Evolutionary conservation across 164 flowering plant genomes (phyloP).

Genomic region (Aristolochia fimbriata): DNA sequence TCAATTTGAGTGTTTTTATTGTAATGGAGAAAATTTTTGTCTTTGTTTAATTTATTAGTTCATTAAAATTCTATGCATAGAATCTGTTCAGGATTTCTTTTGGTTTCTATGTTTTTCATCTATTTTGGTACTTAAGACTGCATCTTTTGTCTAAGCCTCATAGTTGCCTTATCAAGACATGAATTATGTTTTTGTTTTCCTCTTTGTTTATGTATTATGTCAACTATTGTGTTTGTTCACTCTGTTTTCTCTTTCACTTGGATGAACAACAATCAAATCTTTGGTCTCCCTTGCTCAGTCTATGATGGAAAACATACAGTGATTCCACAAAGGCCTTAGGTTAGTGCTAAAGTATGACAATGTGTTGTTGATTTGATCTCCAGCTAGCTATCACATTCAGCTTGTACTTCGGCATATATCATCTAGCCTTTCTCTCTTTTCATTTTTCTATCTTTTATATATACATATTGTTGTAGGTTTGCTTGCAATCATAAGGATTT

Average conservation of each 20-base stretch:
- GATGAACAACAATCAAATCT: conserved; percentile 42
- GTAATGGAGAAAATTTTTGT: too few relatives aligned
- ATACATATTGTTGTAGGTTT: conserved; percentile 24
- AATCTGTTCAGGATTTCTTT: too few relatives aligned
- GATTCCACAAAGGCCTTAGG: conserved; percentile 25
- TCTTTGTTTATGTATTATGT: neutral
- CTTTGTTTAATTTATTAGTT: too few relatives aligned
- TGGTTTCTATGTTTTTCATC: too few relatives aligned
- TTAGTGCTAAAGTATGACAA: conserved; percentile 22
- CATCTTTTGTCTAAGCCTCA: too few relatives aligned
- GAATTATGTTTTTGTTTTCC: neutral
- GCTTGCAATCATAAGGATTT: conserved; percentile 57
- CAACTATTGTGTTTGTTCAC: neutral
- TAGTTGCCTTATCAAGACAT: too few relatives aligned
- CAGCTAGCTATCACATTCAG: neutral
- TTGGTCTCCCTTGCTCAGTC: conserved; percentile 67
- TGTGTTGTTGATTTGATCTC: neutral
- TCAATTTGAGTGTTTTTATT: too few relatives aligned
- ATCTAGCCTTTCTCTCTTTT: neutral
- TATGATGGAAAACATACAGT: conserved; percentile 67
- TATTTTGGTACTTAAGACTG: too few relatives aligned
- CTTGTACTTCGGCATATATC: neutral
- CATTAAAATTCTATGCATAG: too few relatives aligned
- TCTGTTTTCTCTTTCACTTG: conserved; percentile 29
- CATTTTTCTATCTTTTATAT: neutral